Conservation (phyloP, 2,329 filamentous ascomycete genomes). For the Cadophora luteo-olivacea region DNA sequence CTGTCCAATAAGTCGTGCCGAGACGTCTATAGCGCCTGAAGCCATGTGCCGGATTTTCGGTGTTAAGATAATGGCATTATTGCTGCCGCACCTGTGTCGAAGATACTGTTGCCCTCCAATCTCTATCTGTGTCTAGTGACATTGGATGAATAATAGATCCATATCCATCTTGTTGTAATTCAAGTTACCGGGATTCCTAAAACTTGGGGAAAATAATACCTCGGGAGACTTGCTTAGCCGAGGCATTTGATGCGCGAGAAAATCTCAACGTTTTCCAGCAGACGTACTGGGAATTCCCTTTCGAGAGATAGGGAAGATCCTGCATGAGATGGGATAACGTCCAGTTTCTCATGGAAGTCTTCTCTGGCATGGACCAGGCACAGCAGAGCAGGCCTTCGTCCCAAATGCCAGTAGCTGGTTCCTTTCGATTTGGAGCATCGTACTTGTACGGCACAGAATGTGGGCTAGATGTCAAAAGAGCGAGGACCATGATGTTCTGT, state of each 20-base stretch:
- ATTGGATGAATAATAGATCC: not conserved
- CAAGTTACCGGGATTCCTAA: not conserved
- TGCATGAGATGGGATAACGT: no score
- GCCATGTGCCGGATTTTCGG: not conserved
- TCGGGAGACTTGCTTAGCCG: conserved; percentile 11
- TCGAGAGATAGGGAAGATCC: not conserved
- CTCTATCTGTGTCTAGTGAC: not conserved
- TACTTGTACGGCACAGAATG: not conserved
- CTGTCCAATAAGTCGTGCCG: not conserved
- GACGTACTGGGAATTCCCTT: not conserved
- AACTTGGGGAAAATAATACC: not conserved
- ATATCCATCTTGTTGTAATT: not conserved
- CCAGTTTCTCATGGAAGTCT: no score
- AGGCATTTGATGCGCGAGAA: not conserved
- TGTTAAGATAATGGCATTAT: not conserved
- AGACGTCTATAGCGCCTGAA: not conserved
- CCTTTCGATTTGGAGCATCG: not conserved
- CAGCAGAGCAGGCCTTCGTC: no score
- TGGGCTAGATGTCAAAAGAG: not conserved
- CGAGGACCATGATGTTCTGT: not conserved
- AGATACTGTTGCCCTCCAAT: not conserved
- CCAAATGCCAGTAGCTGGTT: no score
- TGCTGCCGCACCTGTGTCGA: not conserved
- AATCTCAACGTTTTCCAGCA: not conserved
- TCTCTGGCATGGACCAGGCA: no score